These are phyloP conservation scores for Rusavskia elegans DNA, from an alignment of 495 filamentous ascomycete genomes.

Conservation along the genomic window DNA sequence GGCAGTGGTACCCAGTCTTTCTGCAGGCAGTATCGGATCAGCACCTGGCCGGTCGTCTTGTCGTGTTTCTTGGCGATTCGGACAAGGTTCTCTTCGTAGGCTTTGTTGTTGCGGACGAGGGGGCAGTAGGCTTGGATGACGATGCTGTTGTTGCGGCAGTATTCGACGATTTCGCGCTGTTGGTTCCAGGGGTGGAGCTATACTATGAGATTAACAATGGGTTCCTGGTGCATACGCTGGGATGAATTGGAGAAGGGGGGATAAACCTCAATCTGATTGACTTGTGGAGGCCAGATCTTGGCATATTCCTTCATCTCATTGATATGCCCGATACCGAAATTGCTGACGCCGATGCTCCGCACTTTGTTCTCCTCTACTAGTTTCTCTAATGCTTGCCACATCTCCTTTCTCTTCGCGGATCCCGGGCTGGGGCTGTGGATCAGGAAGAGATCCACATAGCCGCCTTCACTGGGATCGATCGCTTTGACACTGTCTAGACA, in stretches of 20 bases:
- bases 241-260: not conserved
- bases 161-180: constrained; percentile 41
- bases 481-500: constrained; percentile 44
- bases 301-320: constrained; percentile 47
- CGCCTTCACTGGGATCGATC: constrained; percentile 30
- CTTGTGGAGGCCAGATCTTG: constrained; percentile 45
- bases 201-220: not conserved
- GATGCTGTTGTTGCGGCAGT: constrained; percentile 45
- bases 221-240: not conserved
- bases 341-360: constrained; percentile 54
- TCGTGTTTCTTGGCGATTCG: constrained; percentile 35
- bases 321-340: constrained; percentile 46
- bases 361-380: constrained; percentile 39
- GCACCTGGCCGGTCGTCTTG: constrained; percentile 33
- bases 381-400: constrained; percentile 53
- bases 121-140: constrained; percentile 52
- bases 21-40: constrained; percentile 44
- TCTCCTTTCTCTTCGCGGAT: constrained; percentile 31
- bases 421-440: constrained; percentile 48
- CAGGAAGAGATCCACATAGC: constrained; percentile 56
- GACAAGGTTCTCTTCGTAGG: constrained; percentile 36
- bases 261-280: constrained; percentile 54
- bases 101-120: constrained; percentile 45
- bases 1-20: constrained; percentile 59
- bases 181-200: constrained; percentile 55